Evolutionary conservation across 2,329 filamentous ascomycete species (phyloP).

Genomic region (Diaporthe destruens): DNA sequence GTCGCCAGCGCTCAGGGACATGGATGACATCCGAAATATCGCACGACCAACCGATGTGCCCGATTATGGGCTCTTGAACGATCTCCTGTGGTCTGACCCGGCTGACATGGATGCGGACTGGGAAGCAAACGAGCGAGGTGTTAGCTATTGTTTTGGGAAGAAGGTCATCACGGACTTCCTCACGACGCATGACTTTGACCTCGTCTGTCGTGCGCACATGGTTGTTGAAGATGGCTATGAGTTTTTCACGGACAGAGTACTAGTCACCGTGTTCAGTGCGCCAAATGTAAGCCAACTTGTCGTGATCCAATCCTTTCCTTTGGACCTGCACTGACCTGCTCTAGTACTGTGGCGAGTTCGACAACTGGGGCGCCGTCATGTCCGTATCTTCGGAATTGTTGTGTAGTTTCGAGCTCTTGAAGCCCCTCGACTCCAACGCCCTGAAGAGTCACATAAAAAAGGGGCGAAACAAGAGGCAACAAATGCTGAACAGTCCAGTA

Average conservation of each 20-base stretch:
- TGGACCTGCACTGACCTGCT: conserved; percentile 44
- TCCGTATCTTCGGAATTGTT: conserved; percentile 93
- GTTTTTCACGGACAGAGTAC: conserved; percentile 94
- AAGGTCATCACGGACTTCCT: conserved; percentile 98
- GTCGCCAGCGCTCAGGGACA: conserved; percentile 91
- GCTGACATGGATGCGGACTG: conserved; percentile 98
- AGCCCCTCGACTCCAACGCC: conserved; percentile 94
- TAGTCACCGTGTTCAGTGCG: conserved; percentile 97
- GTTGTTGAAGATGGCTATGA: conserved; percentile 99
- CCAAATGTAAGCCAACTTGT: conserved; percentile 81
- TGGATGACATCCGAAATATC: conserved; percentile 98
- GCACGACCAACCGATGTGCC: conserved; percentile 96
- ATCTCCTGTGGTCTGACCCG: conserved; percentile 96
- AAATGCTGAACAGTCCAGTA: conserved; percentile 96
- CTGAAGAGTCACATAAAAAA: conserved; percentile 99
- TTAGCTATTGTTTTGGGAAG: conserved; percentile 98
- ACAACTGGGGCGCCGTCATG: conserved; percentile 99
- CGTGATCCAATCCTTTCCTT: not conserved
- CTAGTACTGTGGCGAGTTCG: conserved; percentile 97
- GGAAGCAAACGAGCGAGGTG: conserved; percentile 96
- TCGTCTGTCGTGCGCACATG: conserved; percentile 98
- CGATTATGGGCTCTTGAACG: conserved; percentile 94
- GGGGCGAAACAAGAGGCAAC: conserved; percentile 92
- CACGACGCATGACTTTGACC: conserved; percentile 93
- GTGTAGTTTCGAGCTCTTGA: conserved; percentile 96